Evolutionary conservation across 768 basidiomycete species (phyloP).

Genomic region (Leucogyrophana mollusca): DNA sequence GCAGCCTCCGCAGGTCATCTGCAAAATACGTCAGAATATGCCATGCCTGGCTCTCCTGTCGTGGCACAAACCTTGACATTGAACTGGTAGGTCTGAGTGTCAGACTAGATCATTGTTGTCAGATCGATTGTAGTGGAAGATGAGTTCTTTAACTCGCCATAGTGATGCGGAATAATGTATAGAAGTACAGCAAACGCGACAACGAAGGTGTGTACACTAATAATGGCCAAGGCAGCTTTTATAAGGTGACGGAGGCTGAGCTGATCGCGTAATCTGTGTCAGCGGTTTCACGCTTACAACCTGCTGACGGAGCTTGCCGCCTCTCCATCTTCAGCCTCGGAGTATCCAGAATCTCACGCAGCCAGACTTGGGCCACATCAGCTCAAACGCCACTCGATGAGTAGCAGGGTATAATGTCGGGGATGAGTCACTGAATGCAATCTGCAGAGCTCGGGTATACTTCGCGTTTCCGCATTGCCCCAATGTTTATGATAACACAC

Average conservation of each 20-base stretch:
- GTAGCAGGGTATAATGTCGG: too few relatives aligned
- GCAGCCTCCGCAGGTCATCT: constrained; percentile 91
- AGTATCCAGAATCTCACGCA: constrained; percentile 15
- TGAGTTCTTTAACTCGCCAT: too few relatives aligned
- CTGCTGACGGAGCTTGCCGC: constrained; percentile 8
- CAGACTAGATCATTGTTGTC: constrained; percentile 18
- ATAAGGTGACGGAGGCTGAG: background rate
- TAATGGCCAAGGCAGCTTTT: too few relatives aligned
- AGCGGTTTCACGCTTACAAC: too few relatives aligned
- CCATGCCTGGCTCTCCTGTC: too few relatives aligned
- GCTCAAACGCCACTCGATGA: too few relatives aligned
- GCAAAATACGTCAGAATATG: background rate
- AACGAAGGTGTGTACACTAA: too few relatives aligned
- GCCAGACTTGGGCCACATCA: too few relatives aligned
- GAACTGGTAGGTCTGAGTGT: constrained; percentile 66
- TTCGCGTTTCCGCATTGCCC: too few relatives aligned
- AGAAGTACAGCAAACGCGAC: background rate
- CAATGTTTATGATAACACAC: too few relatives aligned
- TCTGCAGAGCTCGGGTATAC: background rate
- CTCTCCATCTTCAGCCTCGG: too few relatives aligned
- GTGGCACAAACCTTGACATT: constrained; percentile 67
- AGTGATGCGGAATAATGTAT: constrained; percentile 2
- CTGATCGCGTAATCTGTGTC: constrained; percentile 7
- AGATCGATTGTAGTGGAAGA: too few relatives aligned
- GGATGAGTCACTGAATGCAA: background rate